Evolutionary conservation across 2,329 filamentous ascomycete species (phyloP), one percentile per base, ranked within the genome.

Genomic region (Paecilomyces dactylethromorphus): DNA sequence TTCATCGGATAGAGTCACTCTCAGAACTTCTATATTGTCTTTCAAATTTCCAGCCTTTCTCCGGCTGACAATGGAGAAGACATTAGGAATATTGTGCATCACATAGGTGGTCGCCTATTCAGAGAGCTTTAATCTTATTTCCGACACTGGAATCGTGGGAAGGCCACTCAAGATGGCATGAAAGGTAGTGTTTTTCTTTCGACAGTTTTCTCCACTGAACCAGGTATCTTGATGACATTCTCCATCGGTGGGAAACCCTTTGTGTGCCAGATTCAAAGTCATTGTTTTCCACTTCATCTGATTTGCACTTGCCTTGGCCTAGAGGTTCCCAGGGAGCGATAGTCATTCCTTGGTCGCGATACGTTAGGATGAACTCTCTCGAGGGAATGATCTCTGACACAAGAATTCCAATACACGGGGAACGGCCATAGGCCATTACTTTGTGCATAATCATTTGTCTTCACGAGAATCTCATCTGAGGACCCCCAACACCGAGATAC

Each of bases 281-380:
- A 22, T 49, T 68, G 67, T 61, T 70, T 71, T 59, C 68, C 64
- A 45, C 31, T 10, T 54, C 58, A 15, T 54, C 49, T 24, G 74
- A 71, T 69, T 81, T 77, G 24, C 82, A 79, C 60, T 76, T 75
- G 52, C 81, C 81, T 35, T 77, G 72, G 45, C 81, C 81, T 10
- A 85, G 74, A 2, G 76, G 69, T 79, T 78, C 79, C 83, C 2
- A 82, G 82, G 0, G 79, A 79, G 13, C 21, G 52, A 86, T 68
- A 0, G 75, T 83, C 81, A 87, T 86, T 55, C 84, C 84, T 65
- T 87, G 83, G n/a, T 78, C 76, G 55, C 78, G 78, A 52, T 74
- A 78, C 85, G 88, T 88, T 54, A 84, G 84, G 52, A 88, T 78
- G 65, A 87, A 85, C 24, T 87, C 84, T 39, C 84, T 87, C 85